Base-by-base conservation (phyloP, 805 yeast genomes). In the Clavispora santaluciae region DNA sequence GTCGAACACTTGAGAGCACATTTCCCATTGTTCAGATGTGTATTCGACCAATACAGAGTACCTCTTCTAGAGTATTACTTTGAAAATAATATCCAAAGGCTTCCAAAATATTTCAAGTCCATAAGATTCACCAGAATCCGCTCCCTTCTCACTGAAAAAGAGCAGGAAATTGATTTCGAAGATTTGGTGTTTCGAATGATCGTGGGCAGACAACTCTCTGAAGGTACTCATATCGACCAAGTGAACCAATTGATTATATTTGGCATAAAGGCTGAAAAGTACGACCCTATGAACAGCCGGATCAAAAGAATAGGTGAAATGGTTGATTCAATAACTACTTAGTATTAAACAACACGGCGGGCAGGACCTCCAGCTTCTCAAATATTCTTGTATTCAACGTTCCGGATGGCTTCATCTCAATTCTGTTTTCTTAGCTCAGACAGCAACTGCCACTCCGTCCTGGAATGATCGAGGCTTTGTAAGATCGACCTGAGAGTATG, bases 171-270 rank as follows among this genome's bases (percentile, higher is more conserved):
- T 16, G 55, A 53, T 21, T 38, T 62, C 13, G 69, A 68, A 42
- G 50, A 45, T 16, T 37, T 63, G 22, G 44, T 68, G 5, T 48
- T 54, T 26, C 51, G 50, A n/a, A 68, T 69, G 73, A 64, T 69
- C 33, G 49, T 56, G 16, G 46, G 45, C 15, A 57, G 60, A 34
- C 66, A 66, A 43, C 51, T 69, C 13, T 63, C 64, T 1, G 33
- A 41, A 9, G 52, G 52, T 11, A 55, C 66, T 6, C 54, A 49
- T 34, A 59, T 69, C 20, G 70, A 69, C 54, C 73, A 68, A 45
- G 31, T 57, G 11, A 43, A 53, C 7, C 48, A 47, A 6, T 26
- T 55, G 6, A 45, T 69, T 28, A 41, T 49, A 4, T 64, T 67
- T 42, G 55, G 55, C 6, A 51, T 42, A 8, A 46, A 43, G 24